Evolutionary conservation across 305 asterid species (phyloP).

Genomic region (Solanum hybrid): DNA sequence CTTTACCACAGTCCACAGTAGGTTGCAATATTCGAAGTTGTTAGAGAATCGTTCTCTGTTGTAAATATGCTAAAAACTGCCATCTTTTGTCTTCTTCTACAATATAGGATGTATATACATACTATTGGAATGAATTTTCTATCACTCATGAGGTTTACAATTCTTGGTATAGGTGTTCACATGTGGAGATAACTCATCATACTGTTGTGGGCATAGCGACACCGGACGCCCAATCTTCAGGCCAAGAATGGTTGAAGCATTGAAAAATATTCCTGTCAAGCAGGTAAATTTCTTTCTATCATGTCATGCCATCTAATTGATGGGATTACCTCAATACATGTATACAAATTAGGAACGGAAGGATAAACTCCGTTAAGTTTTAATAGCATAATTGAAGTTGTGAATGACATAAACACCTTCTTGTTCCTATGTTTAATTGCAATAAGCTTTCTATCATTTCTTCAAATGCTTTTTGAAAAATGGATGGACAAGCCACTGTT

Average conservation of each 20-base stretch:
- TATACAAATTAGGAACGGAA: not conserved
- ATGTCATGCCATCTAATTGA: not conserved
- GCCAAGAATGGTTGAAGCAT: slow-evolving; percentile 67
- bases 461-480: not conserved
- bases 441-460: not conserved
- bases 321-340: not conserved
- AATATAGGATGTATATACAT: not conserved
- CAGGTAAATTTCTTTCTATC: slow-evolving; percentile 34
- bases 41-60: not conserved
- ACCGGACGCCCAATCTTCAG: slow-evolving; percentile 60
- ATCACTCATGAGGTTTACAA: slow-evolving; percentile 4
- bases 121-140: not conserved
- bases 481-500: not conserved
- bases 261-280: slow-evolving; percentile 58
- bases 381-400: not conserved
- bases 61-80: not conserved
- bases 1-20: not conserved
- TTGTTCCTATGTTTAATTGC: not conserved
- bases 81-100: not conserved
- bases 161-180: slow-evolving; percentile 57
- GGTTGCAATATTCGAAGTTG: not conserved
- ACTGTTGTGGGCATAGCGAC: slow-evolving; percentile 75
- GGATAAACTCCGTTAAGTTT: not conserved
- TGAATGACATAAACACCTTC: not conserved
- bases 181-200: slow-evolving; percentile 76